Conservation (phyloP, 805 yeast species). For the Candida manassasensis region DNA sequence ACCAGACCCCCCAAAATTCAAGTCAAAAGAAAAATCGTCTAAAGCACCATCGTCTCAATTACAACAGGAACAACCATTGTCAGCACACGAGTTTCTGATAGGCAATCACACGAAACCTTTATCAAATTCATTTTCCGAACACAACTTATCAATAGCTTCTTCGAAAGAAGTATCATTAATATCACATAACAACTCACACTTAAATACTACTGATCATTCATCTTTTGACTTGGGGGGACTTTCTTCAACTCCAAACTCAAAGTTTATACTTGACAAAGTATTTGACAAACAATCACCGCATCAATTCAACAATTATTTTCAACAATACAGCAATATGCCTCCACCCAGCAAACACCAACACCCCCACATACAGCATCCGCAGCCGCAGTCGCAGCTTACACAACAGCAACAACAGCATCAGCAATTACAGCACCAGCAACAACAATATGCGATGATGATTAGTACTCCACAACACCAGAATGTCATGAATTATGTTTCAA, state of each 20-base stretch:
- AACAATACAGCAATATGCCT: conserved; percentile 22
- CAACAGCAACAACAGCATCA: conserved; percentile 8
- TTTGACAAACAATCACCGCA: conserved; percentile 38
- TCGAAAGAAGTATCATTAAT: conserved; percentile 26
- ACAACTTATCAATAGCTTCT: conserved; percentile 12
- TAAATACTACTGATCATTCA: conserved; percentile 35
- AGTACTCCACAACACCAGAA: conserved; percentile 40
- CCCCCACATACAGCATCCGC: conserved; percentile 5
- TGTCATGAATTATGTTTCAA: conserved; percentile 19
- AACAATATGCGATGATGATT: conserved; percentile 35
- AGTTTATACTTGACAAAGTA: conserved; percentile 34
- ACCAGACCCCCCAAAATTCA: conserved; percentile 1
- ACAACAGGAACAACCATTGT: conserved; percentile 1
- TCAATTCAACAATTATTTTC: conserved; percentile 12
- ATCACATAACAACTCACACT: conserved; percentile 29
- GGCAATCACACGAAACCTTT: background rate
- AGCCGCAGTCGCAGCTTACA: conserved; percentile 1
- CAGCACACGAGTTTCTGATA: background rate
- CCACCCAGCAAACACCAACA: conserved; percentile 22
- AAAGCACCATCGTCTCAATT: conserved; percentile 2
- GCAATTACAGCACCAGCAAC: conserved; percentile 10
- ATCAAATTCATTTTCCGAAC: conserved; percentile 8
- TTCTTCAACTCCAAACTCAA: conserved; percentile 38
- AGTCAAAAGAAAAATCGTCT: conserved; percentile 3
- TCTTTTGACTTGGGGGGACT: conserved; percentile 37